Conservation (phyloP, 2,329 filamentous ascomycete species). For the Aspergillus sp. region DNA sequence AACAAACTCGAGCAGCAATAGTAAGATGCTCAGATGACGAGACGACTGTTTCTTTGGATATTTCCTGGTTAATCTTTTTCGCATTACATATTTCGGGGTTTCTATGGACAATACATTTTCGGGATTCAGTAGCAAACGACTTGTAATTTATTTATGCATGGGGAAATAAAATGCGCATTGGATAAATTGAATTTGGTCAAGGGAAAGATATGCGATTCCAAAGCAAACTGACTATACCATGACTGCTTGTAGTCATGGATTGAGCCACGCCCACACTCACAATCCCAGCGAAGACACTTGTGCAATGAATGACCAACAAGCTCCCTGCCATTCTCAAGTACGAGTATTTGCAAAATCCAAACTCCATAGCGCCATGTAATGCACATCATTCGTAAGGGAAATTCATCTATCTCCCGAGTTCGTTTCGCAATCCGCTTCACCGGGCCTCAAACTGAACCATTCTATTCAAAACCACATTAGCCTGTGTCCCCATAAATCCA, state of each 20-base stretch:
- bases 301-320: not conserved
- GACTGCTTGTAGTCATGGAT: not conserved
- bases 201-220: not conserved
- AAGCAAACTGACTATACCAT: not conserved
- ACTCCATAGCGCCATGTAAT: constrained; percentile 28
- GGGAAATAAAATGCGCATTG: not conserved
- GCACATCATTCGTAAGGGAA: constrained; percentile 19
- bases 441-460: constrained; percentile 99
- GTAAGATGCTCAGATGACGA: constrained; percentile 2
- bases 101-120: not conserved
- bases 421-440: constrained; percentile 38
- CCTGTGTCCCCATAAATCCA: not conserved
- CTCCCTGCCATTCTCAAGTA: not conserved
- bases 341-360: constrained; percentile 4
- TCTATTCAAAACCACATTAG: constrained; percentile 41
- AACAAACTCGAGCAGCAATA: constrained; percentile 42
- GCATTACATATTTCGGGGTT: constrained; percentile 8
- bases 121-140: not conserved
- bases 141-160: not conserved
- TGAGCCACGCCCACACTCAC: not conserved
- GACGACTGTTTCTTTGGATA: not conserved
- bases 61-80: constrained; percentile 9
- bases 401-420: not conserved
- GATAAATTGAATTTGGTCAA: not conserved
- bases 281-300: not conserved